These are phyloP conservation scores for Paracamarosporium sp. DNA, from an alignment of 2,329 filamentous ascomycete species.

Conservation along the genomic window DNA sequence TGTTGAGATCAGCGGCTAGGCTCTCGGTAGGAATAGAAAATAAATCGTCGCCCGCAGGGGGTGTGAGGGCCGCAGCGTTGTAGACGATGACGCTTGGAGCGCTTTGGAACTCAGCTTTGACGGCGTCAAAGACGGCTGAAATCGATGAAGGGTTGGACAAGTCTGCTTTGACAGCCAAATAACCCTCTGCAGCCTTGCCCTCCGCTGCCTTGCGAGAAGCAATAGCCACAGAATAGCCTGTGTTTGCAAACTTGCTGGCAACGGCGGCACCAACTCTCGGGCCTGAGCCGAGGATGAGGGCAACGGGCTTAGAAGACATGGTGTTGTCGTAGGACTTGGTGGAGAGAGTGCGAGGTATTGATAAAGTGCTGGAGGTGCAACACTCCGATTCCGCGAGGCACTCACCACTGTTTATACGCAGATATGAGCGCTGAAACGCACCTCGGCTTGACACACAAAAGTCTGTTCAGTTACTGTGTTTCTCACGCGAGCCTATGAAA, in stretches of 20 bases:
- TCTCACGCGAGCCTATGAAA: not conserved
- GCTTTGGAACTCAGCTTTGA: constrained; percentile 44
- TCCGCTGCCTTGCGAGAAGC: constrained; percentile 24
- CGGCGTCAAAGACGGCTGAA: constrained; percentile 41
- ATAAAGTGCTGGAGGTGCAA: not conserved
- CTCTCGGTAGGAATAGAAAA: constrained; percentile 34
- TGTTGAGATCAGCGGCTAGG: constrained; percentile 41
- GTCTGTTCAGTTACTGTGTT: not conserved
- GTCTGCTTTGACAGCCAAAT: constrained; percentile 49
- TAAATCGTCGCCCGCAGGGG: constrained; percentile 6
- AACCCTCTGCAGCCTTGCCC: constrained; percentile 31
- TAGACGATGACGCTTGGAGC: constrained; percentile 52
- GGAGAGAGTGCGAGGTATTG: not conserved
- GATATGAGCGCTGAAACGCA: not conserved
- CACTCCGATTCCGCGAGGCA: not conserved
- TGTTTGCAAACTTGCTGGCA: constrained; percentile 7
- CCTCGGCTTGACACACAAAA: not conserved
- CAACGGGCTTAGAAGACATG: constrained; percentile 25
- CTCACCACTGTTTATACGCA: constrained; percentile 2
- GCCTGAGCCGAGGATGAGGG: constrained; percentile 36
- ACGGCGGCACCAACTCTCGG: constrained; percentile 29
- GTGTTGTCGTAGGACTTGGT: not conserved
- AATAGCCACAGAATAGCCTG: constrained; percentile 28
- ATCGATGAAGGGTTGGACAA: constrained; percentile 45
- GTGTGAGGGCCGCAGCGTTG: constrained; percentile 41